phyloP scores from a whole-genome alignment of 345 rosid species.

The Capsella bursapastoris region DNA sequence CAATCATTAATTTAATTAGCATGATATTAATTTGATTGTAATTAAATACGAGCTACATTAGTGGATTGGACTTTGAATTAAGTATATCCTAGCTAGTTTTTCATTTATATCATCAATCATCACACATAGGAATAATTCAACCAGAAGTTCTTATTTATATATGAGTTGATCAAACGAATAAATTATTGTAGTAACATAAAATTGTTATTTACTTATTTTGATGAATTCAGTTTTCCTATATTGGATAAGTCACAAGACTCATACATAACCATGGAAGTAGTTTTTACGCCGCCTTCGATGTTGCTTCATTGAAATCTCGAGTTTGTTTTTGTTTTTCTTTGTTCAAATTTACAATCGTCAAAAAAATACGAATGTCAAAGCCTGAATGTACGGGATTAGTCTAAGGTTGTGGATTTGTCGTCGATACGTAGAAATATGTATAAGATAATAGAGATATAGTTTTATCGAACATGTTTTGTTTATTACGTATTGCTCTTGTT shows the following conservation, averaged over 20 bases:
- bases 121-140: neutral
- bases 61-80: neutral
- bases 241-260: constrained; percentile 34
- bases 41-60: no score
- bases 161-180: neutral
- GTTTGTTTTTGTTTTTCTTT: constrained; percentile 4
- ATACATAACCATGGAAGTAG: neutral
- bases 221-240: neutral
- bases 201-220: neutral
- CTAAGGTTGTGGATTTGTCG: constrained; percentile 29
- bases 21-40: neutral
- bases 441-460: neutral
- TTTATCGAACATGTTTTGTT: neutral
- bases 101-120: neutral
- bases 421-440: neutral
- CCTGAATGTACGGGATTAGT: constrained; percentile 33
- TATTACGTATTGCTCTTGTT: neutral
- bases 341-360: constrained; percentile 38
- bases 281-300: constrained; percentile 26
- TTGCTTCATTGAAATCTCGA: neutral
- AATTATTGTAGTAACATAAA: neutral
- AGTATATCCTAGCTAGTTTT: neutral
- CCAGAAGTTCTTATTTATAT: neutral
- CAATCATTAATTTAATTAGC: neutral
- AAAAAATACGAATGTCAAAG: constrained; percentile 39